Conservation (phyloP, 805 yeast genomes). For the Naumovozyma baii region DNA sequence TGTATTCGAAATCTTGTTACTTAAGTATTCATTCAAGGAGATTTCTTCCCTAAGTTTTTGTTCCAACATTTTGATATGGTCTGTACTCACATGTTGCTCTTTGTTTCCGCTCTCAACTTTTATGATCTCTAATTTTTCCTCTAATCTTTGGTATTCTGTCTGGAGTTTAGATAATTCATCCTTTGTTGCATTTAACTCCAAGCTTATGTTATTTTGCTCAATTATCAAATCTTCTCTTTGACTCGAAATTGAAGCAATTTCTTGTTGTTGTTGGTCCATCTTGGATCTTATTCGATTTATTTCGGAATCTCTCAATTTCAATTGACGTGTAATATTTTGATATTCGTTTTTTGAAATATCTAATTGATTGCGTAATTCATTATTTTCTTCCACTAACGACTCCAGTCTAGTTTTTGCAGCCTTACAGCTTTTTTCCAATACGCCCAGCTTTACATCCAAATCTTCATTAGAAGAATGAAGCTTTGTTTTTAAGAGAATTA, state of each 20-base stretch:
- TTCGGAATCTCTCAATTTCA: slow-evolving; percentile 32
- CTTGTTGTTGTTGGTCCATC: slow-evolving; percentile 19
- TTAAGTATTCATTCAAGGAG: slow-evolving; percentile 22
- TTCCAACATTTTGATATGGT: slow-evolving; percentile 33
- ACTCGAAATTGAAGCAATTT: slow-evolving; percentile 19
- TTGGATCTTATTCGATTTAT: slow-evolving; percentile 24
- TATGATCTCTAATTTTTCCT: slow-evolving; percentile 30
- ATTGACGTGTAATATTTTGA: slow-evolving; percentile 28
- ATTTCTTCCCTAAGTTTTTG: slow-evolving; percentile 27
- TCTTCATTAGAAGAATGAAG: slow-evolving; percentile 26
- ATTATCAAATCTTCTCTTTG: slow-evolving; percentile 26
- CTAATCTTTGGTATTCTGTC: slow-evolving; percentile 31
- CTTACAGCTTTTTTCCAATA: slow-evolving; percentile 26
- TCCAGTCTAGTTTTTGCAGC: slow-evolving; percentile 32
- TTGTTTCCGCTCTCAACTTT: slow-evolving; percentile 28
- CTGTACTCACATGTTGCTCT: slow-evolving; percentile 36
- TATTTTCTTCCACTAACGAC: slow-evolving; percentile 37
- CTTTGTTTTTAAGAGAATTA: slow-evolving; percentile 26
- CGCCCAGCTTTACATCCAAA: slow-evolving; percentile 30
- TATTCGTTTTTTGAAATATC: slow-evolving; percentile 31
- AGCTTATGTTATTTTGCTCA: slow-evolving; percentile 22
- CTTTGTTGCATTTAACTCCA: slow-evolving; percentile 23
- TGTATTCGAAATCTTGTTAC: slow-evolving; percentile 22
- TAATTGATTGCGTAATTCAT: slow-evolving; percentile 34
- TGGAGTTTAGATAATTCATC: slow-evolving; percentile 19